phyloP scores from a whole-genome alignment of 768 basidiomycete species.

The Hydnum rufescens region DNA sequence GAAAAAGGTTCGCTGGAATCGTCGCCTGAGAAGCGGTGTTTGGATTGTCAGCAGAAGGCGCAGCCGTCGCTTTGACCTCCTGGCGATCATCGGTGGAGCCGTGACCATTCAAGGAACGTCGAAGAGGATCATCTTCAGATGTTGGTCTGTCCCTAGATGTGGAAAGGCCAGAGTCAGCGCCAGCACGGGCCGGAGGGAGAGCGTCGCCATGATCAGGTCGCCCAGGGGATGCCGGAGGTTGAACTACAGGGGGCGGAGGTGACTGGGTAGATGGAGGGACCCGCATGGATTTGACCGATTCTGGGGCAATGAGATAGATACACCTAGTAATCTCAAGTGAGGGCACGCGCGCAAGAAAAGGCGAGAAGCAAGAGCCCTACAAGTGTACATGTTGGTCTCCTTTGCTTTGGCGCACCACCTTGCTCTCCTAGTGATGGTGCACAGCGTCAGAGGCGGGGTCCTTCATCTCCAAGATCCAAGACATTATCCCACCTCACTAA shows the following conservation, averaged over 20 bases:
- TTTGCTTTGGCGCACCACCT: conserved; percentile 70
- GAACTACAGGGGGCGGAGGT: conserved; percentile 12
- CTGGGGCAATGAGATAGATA: conserved; percentile 71
- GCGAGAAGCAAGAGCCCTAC: conserved; percentile 25
- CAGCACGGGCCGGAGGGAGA: conserved; percentile 31
- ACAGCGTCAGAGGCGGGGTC: background rate
- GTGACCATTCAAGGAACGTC: too few relatives aligned
- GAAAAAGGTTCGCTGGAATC: conserved; percentile 13
- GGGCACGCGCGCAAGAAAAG: conserved; percentile 11
- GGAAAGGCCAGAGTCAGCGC: background rate
- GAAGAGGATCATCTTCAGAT: too few relatives aligned
- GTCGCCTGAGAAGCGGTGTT: too few relatives aligned
- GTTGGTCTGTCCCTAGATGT: background rate
- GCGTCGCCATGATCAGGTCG: conserved; percentile 33
- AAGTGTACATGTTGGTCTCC: conserved; percentile 81
- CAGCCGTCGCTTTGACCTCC: too few relatives aligned
- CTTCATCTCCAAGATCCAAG: too few relatives aligned
- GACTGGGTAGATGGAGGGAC: background rate
- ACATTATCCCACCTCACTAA: conserved; percentile 39
- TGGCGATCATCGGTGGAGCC: too few relatives aligned
- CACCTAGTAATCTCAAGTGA: conserved; percentile 26
- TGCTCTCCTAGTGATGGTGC: conserved; percentile 44
- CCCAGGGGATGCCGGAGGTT: too few relatives aligned
- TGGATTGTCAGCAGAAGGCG: too few relatives aligned
- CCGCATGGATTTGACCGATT: conserved; percentile 18